Evolutionary conservation across 345 rosid genomes (phyloP).

Genomic region (Gossypium turneri): DNA sequence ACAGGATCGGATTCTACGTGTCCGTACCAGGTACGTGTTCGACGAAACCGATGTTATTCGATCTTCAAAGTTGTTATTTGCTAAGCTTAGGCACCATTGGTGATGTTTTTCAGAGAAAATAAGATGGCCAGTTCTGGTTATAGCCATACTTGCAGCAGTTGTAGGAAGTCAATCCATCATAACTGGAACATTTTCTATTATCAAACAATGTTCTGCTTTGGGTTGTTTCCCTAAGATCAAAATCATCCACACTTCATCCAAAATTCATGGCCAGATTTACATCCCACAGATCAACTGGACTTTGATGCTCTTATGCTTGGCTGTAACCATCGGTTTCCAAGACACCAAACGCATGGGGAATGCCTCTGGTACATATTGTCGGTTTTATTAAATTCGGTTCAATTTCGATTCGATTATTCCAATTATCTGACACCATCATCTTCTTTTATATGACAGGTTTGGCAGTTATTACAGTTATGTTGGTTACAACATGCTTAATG

Average conservation of each 20-base stretch:
- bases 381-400: background rate
- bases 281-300: slow-evolving; percentile 98
- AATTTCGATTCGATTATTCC: background rate
- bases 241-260: slow-evolving; percentile 83
- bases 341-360: slow-evolving; percentile 90
- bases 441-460: slow-evolving; percentile 49
- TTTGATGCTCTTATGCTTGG: slow-evolving; percentile 87
- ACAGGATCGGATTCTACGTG: slow-evolving; percentile 84
- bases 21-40: slow-evolving; percentile 76
- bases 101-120: slow-evolving; percentile 52
- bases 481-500: slow-evolving; percentile 93
- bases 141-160: slow-evolving; percentile 93
- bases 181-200: slow-evolving; percentile 94
- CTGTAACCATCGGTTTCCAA: slow-evolving; percentile 82
- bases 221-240: slow-evolving; percentile 94
- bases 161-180: slow-evolving; percentile 97
- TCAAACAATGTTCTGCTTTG: slow-evolving; percentile 87
- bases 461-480: slow-evolving; percentile 96
- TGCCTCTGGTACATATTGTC: slow-evolving; percentile 60
- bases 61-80: background rate
- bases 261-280: slow-evolving; percentile 91
- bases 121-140: slow-evolving; percentile 93
- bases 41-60: background rate
- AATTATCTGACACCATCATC: background rate
- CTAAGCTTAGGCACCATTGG: slow-evolving; percentile 7